Evolutionary conservation across 2,329 filamentous ascomycete species (phyloP).

Genomic region (Fusarium solani-melongenae): DNA sequence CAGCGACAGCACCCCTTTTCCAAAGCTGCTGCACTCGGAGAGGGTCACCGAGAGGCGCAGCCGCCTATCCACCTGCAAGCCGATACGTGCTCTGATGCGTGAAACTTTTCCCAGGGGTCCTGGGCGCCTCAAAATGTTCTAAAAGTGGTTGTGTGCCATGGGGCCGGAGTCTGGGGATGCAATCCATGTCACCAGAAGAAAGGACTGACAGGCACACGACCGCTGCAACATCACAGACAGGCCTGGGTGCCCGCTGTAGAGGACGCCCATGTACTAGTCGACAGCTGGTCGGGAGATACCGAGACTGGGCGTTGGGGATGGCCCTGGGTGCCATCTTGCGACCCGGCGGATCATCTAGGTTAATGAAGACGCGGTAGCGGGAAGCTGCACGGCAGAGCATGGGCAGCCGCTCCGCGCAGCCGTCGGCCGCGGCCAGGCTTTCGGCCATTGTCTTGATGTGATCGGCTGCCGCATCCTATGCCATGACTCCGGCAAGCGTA

Average conservation of each 20-base stretch:
- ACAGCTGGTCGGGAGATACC: conserved; percentile 41
- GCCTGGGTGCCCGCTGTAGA: conserved; percentile 23
- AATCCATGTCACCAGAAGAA: conserved; percentile 31
- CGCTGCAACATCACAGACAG: conserved; percentile 27
- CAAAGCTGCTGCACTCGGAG: conserved; percentile 21
- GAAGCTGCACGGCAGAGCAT: conserved; percentile 11
- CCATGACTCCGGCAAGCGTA: not conserved
- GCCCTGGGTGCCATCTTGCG: conserved; percentile 16
- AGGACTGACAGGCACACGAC: conserved; percentile 28
- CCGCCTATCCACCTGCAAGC: conserved; percentile 36
- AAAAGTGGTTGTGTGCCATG: conserved; percentile 37
- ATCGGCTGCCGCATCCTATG: conserved; percentile 14
- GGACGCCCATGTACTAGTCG: conserved; percentile 28
- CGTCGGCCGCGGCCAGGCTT: conserved; percentile 3
- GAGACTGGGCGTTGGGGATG: conserved; percentile 29
- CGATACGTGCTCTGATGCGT: conserved; percentile 36
- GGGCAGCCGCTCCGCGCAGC: conserved; percentile 5
- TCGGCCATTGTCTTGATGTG: conserved; percentile 4
- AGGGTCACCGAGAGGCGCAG: conserved; percentile 39
- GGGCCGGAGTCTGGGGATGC: conserved; percentile 30
- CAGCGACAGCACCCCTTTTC: conserved; percentile 34
- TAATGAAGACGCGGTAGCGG: conserved; percentile 5
- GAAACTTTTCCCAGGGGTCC: conserved; percentile 37
- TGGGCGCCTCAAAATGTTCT: conserved; percentile 31
- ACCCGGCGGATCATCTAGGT: conserved; percentile 20